Conservation (phyloP, 345 rosid genomes). For the Noccaea caerulescens region DNA sequence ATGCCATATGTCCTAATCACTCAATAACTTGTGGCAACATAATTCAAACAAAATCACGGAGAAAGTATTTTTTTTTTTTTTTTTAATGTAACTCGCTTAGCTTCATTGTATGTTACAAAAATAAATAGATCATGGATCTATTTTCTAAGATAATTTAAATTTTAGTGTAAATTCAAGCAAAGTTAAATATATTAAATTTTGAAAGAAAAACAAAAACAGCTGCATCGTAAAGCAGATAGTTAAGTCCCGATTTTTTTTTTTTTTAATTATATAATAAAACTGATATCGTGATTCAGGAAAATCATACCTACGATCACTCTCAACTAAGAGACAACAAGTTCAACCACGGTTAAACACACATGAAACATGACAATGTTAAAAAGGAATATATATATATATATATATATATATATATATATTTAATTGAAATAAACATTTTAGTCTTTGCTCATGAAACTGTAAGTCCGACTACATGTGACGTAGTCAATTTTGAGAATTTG, state of each 20-base stretch:
- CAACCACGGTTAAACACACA: background rate
- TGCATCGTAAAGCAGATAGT: background rate
- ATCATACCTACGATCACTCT: background rate
- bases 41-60: slow-evolving; percentile 10
- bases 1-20: slow-evolving; percentile 28
- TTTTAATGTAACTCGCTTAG: background rate
- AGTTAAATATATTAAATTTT: background rate
- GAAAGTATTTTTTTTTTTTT: background rate
- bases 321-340: background rate
- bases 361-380: background rate
- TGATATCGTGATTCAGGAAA: slow-evolving; percentile 19
- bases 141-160: background rate
- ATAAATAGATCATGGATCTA: background rate
- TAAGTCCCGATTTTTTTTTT: background rate
- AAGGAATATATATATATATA: no score
- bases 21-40: slow-evolving; percentile 28
- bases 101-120: background rate
- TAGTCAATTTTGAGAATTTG: background rate
- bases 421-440: background rate
- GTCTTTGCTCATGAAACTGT: background rate
- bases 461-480: background rate
- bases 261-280: background rate
- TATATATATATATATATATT: no score
- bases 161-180: background rate
- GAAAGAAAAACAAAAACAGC: background rate